These are phyloP conservation scores for Auricularia cornea DNA, from an alignment of 768 basidiomycete genomes.

Conservation along the genomic window DNA sequence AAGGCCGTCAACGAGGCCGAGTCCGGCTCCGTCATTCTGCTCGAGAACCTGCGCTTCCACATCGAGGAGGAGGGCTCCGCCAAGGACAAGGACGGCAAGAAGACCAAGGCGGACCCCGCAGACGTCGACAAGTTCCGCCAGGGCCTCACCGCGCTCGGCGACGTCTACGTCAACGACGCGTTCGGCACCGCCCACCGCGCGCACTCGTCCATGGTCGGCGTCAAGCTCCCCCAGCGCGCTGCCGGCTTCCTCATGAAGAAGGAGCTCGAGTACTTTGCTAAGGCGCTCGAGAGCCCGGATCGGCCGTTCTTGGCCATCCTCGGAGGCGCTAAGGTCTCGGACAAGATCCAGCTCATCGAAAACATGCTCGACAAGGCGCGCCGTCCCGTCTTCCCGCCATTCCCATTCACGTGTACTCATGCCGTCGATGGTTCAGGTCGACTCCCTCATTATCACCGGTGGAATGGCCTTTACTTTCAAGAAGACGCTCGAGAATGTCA, in stretches of 20 bases:
- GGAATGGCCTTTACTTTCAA: constrained; percentile 99
- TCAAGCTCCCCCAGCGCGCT: constrained; percentile 85
- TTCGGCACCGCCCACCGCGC: constrained; percentile 98
- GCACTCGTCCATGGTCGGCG: constrained; percentile 97
- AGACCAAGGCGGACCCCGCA: constrained; percentile 85
- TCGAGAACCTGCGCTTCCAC: constrained; percentile 98
- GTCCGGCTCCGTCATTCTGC: constrained; percentile 69
- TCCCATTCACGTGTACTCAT: neutral
- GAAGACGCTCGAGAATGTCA: constrained; percentile 76
- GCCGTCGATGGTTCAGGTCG: constrained; percentile 45
- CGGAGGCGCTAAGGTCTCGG: constrained; percentile 97
- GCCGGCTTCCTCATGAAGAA: constrained; percentile 97
- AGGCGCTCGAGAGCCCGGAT: constrained; percentile 90
- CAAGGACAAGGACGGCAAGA: constrained; percentile 90
- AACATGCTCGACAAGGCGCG: constrained; percentile 95
- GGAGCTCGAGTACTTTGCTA: constrained; percentile 97
- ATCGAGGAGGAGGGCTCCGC: constrained; percentile 94
- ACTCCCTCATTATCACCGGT: constrained; percentile 92
- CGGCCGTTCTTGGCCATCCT: constrained; percentile 96
- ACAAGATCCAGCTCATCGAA: constrained; percentile 98
- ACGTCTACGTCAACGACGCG: constrained; percentile 97
- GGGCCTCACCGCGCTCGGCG: constrained; percentile 82
- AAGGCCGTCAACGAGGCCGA: constrained; percentile 59
- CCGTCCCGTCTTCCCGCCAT: neutral
- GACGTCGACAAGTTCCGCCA: constrained; percentile 79